Base-by-base conservation (phyloP, 1,284 basidiomycete genomes). In the Gymnopus androsaceus region DNA sequence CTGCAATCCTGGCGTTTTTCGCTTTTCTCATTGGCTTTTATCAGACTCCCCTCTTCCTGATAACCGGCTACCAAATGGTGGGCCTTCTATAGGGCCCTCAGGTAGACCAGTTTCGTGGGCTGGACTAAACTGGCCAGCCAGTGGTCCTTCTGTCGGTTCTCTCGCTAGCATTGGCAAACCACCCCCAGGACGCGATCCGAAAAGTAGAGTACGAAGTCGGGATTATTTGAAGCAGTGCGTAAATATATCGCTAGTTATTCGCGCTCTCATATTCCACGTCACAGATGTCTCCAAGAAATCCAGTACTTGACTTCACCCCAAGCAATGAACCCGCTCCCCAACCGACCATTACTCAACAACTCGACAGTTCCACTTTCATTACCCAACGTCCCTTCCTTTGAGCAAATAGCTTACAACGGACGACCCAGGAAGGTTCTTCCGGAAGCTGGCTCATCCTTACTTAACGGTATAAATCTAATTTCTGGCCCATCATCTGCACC, bases 191-290 rank as follows among this genome's bases (percentile, higher is more conserved):
- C 87, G 90, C 61, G 95, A 99, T 72, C 93, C 94, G 19, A 96
- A 97, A 73, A 92, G 92, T 64, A 85, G 96, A 63, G 94, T 95
- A 40, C 84, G 94, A 61, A 96, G 94, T 76, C 82, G 95, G 56
- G 97, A 99, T 61, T 99, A 98, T 72, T 82, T 99, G 63, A 98
- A 99, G 74, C 96, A 99, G 85, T 94, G 65, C 64, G 89, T 81
- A 19, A 4, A 31, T 0, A 3, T 11, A 28, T 47, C 28, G 4
- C 15, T 31, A 11, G 17, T n/a, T n/a, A 47, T 17, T 21, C n/a
- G 9, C 28, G 3, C 9, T 48, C 15, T 37, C 52, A 51, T 19
- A 34, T 54, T 51, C 30, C 60, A 60, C 50, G 59, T 28, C 56
- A 36, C 44, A 92, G 90, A 74, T 97, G 97, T 74, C 78, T 99